Percentiles rank a stretch among this genome's conserved stretches.
Conservation (phyloP, 78 protist genomes). For the Speleostelium caveatum region DNA sequence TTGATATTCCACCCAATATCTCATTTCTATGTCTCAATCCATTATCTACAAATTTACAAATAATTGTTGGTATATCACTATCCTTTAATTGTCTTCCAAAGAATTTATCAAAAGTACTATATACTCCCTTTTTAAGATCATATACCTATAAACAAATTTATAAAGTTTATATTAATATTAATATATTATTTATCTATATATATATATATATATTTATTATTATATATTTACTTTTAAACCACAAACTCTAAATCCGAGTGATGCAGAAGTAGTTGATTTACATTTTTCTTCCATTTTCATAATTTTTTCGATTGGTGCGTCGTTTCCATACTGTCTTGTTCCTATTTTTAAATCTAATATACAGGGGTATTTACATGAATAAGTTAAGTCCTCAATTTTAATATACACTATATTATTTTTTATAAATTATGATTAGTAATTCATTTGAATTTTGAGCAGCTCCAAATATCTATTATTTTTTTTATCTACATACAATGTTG, state of each 20-base stretch:
- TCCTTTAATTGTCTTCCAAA: constrained; percentile 49
- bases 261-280: constrained; percentile 46
- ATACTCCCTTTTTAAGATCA: constrained; percentile 26
- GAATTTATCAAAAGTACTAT: constrained; percentile 51
- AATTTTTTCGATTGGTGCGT: constrained; percentile 54
- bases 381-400: constrained; percentile 76
- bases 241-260: constrained; percentile 76
- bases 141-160: constrained; percentile 3
- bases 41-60: constrained; percentile 68
- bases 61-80: constrained; percentile 45
- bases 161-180: not conserved
- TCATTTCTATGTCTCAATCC: constrained; percentile 55
- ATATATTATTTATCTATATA: not conserved
- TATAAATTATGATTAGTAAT: not conserved
- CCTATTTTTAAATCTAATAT: constrained; percentile 75
- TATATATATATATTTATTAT: not conserved
- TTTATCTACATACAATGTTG: constrained; percentile 59
- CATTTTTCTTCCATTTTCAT: constrained; percentile 56
- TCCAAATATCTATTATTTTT: not conserved
- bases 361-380: constrained; percentile 79
- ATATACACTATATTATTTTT: constrained; percentile 51
- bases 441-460: not conserved
- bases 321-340: constrained; percentile 55
- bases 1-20: constrained; percentile 28
- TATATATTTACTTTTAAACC: constrained; percentile 22